phyloP scores from a whole-genome alignment of 176 grass and related monocot genomes.

The Oryza glaberrima region DNA sequence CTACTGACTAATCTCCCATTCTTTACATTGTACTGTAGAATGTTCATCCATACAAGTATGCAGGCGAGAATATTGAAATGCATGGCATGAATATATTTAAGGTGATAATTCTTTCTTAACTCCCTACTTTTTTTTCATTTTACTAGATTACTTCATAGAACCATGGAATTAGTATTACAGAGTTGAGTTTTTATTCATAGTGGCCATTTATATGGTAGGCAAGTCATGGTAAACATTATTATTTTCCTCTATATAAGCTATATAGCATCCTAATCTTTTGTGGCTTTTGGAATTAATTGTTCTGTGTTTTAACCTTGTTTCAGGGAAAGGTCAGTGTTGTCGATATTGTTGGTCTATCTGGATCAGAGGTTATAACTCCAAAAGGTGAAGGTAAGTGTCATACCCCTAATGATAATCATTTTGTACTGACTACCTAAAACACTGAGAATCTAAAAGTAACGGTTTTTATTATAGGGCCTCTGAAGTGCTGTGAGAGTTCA shows the following conservation, averaged over 20 bases:
- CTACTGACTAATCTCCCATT: conserved; percentile 4
- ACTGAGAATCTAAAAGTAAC: conserved; percentile 30
- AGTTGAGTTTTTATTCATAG: neutral
- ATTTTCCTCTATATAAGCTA: neutral
- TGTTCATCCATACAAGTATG: conserved; percentile 86
- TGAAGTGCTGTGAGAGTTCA: conserved; percentile 79
- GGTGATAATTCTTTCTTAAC: conserved; percentile 35
- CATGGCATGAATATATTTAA: conserved; percentile 79
- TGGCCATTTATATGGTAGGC: neutral
- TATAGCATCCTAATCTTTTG: neutral
- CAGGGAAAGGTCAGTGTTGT: conserved; percentile 77
- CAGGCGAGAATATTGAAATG: conserved; percentile 84
- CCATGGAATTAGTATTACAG: neutral
- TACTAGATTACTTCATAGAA: neutral
- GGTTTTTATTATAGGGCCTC: conserved; percentile 50
- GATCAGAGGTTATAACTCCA: conserved; percentile 52
- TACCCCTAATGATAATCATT: neutral
- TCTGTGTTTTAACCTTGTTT: conserved; percentile 22
- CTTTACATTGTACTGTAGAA: conserved; percentile 46
- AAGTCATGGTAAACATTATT: too few relatives aligned
- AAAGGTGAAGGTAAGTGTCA: conserved; percentile 69
- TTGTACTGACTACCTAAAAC: neutral
- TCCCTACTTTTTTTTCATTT: conserved; percentile 7
- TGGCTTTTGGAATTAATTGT: neutral
- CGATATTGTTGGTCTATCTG: conserved; percentile 69